Evolutionary conservation across 352 stramenopile species (phyloP), one percentile per base, ranked within the genome.

Genomic region (Nothophytophthora sp.): DNA sequence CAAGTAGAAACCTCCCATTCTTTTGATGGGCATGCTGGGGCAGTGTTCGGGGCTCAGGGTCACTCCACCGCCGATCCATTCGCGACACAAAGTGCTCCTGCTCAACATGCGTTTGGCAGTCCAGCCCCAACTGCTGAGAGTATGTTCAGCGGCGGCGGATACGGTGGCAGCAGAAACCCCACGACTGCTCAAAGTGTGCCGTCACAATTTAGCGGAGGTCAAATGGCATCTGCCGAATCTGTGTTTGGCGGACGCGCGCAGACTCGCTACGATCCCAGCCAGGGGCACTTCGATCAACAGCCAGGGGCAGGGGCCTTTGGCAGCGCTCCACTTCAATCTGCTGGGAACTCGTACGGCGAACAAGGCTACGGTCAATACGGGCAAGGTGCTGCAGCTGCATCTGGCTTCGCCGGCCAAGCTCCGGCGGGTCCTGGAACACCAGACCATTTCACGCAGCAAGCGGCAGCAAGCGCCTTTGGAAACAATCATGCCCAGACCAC

Each of bases 91-190:
- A 28, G 35, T 49, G 37, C 28, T n/a, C n/a, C n/a, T 33, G 19
- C 44, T 42, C 63, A 66, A 28, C 36, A 61, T 27, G 43, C 45
- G 9, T 70, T 70, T 62, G 58, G 55, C 38, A 63, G 52, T 37
- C 36, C 40, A 32, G 25, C 37, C 15, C 33, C 39, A 34, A 50
- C 58, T 32, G 53, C 59, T 11, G 43, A 60, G 44, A 55, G 44
- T 36, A 32, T 63, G 5, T 61, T 61, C 33, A 50, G 35, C 41
- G 29, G 36, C 49, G 35, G 42, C 18, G 36, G 47, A n/a, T n/a
- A n/a, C 20, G 38, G 36, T 11, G 50, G 51, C 42, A 51, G 33
- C 27, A 35, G 19, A 16, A 33, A 58, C 20, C 35, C 22, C 7
- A 40, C 32, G n/a, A 32, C 41, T 22, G 44, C 49, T 25, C 57